phyloP scores from a whole-genome alignment of 1,139 yeast species.

The Kazachstania sp. region DNA sequence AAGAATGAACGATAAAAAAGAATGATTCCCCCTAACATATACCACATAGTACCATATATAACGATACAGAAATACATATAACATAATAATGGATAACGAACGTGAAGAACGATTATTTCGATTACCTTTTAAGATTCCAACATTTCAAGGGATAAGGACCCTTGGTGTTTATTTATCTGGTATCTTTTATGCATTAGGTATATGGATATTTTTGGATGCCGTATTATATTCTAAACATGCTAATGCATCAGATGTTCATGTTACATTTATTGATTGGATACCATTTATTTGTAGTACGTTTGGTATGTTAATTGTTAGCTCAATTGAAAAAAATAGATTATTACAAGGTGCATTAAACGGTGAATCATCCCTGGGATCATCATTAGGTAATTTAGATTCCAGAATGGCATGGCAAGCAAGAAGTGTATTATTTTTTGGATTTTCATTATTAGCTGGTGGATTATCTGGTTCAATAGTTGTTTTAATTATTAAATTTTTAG shows the following conservation, averaged over 20 bases:
- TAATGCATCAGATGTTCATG: slow-evolving; percentile 80
- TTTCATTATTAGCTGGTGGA: slow-evolving; percentile 88
- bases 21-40: too few relatives aligned
- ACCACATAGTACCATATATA: background rate
- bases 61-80: background rate
- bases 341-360: slow-evolving; percentile 42
- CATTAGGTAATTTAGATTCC: slow-evolving; percentile 25
- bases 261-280: slow-evolving; percentile 89
- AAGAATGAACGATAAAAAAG: background rate
- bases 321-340: slow-evolving; percentile 78
- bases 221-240: slow-evolving; percentile 77
- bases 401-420: slow-evolving; percentile 90
- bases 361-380: slow-evolving; percentile 17
- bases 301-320: slow-evolving; percentile 87
- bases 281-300: slow-evolving; percentile 82
- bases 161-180: slow-evolving; percentile 43
- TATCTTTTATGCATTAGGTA: slow-evolving; percentile 63
- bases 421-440: slow-evolving; percentile 80
- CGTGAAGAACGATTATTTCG: slow-evolving; percentile 35
- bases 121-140: slow-evolving; percentile 51
- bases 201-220: slow-evolving; percentile 85
- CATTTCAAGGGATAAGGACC: slow-evolving; percentile 62
- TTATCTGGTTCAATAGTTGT: slow-evolving; percentile 88
- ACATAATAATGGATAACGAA: slow-evolving; percentile 7
- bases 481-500: slow-evolving; percentile 70